Base-by-base conservation (phyloP, 163 green algal species). In the Scenedesmus sp. region DNA sequence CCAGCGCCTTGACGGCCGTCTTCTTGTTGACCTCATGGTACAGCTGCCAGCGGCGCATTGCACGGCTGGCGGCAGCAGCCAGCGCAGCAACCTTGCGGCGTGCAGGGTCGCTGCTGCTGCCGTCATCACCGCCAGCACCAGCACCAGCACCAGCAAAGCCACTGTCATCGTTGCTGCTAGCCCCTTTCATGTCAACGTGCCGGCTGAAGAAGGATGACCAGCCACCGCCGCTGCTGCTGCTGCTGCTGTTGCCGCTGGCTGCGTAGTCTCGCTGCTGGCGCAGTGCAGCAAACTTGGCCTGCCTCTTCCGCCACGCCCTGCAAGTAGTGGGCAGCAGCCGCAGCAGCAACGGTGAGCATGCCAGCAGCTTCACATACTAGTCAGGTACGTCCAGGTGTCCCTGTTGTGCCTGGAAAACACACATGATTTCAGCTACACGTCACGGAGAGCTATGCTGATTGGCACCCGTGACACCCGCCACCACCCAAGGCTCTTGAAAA, bases 241-340 rank as follows among this genome's bases (percentile, higher is more conserved):
- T 79, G 73, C 24, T 35, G 46, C 7, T 72, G 73, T 51, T 61
- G 73, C 33, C 44, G 4, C 26, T 18, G 24, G 12, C 53, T 56
- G n/a, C 49, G 18, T 49, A 37, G 37, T 86, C 76, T 3, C 46
- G 73, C 76, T 91, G 86, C 26, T 56, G 5, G 26, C 87, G 87
- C 76, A 91, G 49, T 10, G 73, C n/a, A 12, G 78, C 56, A n/a
- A 87, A 81, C 20, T 42, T 44, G 15, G 78, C 59, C 44, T 91
- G 87, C 12, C 87, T 78, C 53, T 91, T 91, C 12, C 72, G 56
- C 87, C 87, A 91, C 7, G 87, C 87, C 49, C 87, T 91, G 87
- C 1, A 40, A 20, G 33, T 7, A 7, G 10, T 33, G 26, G 59
- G n/a, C 3, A 49, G 22, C 35, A 44, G 30, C 33, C 22, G 35